A percentile compares a stretch with the other conserved stretches of the same genome.
phyloP scores from a whole-genome alignment of 441 rosid genomes.

The Oxalis stricta region DNA sequence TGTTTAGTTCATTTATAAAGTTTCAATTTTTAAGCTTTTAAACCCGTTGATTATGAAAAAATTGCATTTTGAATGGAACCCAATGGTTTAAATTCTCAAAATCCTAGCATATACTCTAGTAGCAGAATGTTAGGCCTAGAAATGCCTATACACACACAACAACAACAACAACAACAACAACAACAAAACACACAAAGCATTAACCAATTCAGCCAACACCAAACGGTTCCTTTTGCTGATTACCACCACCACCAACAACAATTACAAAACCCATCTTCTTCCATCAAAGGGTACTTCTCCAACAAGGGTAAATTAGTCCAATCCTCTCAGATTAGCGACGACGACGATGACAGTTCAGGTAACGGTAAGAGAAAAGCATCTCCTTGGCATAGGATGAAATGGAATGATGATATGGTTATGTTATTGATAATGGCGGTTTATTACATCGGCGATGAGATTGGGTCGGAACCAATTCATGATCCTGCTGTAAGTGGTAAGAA shows the following conservation, averaged over 20 bases:
- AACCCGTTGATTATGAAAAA: too few species aligned
- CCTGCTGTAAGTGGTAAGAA: too few species aligned
- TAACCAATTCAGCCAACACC: constrained; percentile 32
- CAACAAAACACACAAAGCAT: constrained; percentile 22
- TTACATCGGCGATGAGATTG: constrained; percentile 85
- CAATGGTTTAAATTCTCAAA: too few species aligned
- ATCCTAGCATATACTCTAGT: too few species aligned
- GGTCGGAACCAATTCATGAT: constrained; percentile 39
- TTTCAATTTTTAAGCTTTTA: too few species aligned
- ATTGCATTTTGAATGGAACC: too few species aligned
- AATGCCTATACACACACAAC: constrained; percentile 40
- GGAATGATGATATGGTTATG: constrained; percentile 86
- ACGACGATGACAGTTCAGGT: constrained; percentile 42
- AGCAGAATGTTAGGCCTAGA: constrained; percentile 68
- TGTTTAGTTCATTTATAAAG: too few species aligned
- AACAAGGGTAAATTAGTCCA: too few species aligned
- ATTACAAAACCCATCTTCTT: constrained; percentile 18
- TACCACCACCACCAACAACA: constrained; percentile 25
- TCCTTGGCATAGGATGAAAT: constrained; percentile 96
- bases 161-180: too few species aligned
- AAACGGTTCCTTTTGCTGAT: constrained; percentile 31
- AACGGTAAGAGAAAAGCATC: constrained; percentile 53
- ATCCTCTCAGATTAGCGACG: constrained; percentile 58
- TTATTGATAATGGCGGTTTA: constrained; percentile 73
- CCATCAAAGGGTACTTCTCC: constrained; percentile 26